phyloP scores from a whole-genome alignment of 2,329 filamentous ascomycete species.

The Myriosclerotinia scirpicola region DNA sequence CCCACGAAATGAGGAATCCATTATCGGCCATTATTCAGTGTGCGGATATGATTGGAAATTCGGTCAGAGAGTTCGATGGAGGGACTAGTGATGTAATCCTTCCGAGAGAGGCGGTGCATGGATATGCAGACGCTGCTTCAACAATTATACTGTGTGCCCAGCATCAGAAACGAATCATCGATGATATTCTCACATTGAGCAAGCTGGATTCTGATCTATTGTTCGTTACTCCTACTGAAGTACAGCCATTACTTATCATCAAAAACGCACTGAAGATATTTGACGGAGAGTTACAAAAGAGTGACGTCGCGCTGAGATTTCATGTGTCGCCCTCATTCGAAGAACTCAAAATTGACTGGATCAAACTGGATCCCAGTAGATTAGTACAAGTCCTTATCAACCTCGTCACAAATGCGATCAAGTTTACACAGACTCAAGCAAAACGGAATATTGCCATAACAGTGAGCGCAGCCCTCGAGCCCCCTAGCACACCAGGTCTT shows the following conservation, averaged over 20 bases:
- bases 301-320: slow-evolving; percentile 66
- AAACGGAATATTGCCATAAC: slow-evolving; percentile 55
- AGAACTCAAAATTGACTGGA: slow-evolving; percentile 60
- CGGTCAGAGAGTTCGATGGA: slow-evolving; percentile 41
- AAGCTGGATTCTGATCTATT: slow-evolving; percentile 71
- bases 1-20: slow-evolving; percentile 71
- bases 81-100: slow-evolving; percentile 66
- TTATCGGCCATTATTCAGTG: slow-evolving; percentile 69
- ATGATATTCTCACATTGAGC: slow-evolving; percentile 65
- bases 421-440: slow-evolving; percentile 69
- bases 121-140: slow-evolving; percentile 71
- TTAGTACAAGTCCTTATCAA: slow-evolving; percentile 80
- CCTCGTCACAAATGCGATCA: slow-evolving; percentile 76
- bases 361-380: slow-evolving; percentile 69
- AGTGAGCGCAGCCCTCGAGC: slow-evolving; percentile 27
- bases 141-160: slow-evolving; percentile 76
- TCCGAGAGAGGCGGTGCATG: slow-evolving; percentile 52
- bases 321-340: slow-evolving; percentile 62
- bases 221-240: slow-evolving; percentile 67
- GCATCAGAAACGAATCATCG: slow-evolving; percentile 69
- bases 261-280: slow-evolving; percentile 74
- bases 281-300: slow-evolving; percentile 68
- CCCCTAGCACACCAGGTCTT: slow-evolving; percentile 17
- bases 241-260: slow-evolving; percentile 66
- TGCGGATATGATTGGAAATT: slow-evolving; percentile 64